A percentile compares a stretch with the other conserved stretches of the same genome.
These are phyloP conservation scores for Millerozyma miso DNA, from an alignment of 805 yeast genomes.

Conservation along the genomic window DNA sequence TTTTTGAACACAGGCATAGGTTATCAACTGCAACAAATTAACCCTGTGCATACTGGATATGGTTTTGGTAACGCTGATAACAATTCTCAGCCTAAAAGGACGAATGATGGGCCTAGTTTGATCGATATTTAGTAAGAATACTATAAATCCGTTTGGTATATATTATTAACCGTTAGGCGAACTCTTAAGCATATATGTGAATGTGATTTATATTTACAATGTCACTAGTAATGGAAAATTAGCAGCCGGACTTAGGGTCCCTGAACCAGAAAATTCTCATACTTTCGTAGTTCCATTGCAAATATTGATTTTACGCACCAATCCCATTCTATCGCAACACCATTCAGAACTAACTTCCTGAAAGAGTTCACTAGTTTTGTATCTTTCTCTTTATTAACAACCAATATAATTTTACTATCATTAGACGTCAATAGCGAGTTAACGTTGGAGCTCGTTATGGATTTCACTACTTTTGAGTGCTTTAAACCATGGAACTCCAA, in stretches of 20 bases:
- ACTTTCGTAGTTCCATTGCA: constrained; percentile 31
- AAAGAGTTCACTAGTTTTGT: constrained; percentile 20
- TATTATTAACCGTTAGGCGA: too few species aligned
- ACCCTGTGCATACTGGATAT: constrained; percentile 86
- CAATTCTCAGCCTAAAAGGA: constrained; percentile 26
- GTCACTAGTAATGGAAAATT: too few species aligned
- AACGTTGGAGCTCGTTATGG: constrained; percentile 11
- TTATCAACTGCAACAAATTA: constrained; percentile 33
- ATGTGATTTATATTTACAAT: not conserved
- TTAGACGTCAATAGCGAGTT: constrained; percentile 14
- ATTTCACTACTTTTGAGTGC: constrained; percentile 19
- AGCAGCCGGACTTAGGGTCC: too few species aligned
- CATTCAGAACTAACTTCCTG: constrained; percentile 11
- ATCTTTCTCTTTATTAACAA: constrained; percentile 37
- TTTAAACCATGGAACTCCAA: constrained; percentile 57
- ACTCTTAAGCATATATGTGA: not conserved
- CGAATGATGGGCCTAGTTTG: constrained; percentile 41
- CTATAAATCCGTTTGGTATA: not conserved
- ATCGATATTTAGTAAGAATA: constrained; percentile 33
- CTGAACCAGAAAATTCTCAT: not conserved
- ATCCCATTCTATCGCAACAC: constrained; percentile 52
- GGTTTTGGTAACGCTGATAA: constrained; percentile 82
- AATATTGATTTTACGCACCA: constrained; percentile 60
- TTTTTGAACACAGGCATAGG: constrained; percentile 60
- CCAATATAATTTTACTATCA: constrained; percentile 15